These are phyloP conservation scores for Claviceps pazoutovae DNA, from an alignment of 2,329 filamentous ascomycete genomes.

Conservation along the genomic window DNA sequence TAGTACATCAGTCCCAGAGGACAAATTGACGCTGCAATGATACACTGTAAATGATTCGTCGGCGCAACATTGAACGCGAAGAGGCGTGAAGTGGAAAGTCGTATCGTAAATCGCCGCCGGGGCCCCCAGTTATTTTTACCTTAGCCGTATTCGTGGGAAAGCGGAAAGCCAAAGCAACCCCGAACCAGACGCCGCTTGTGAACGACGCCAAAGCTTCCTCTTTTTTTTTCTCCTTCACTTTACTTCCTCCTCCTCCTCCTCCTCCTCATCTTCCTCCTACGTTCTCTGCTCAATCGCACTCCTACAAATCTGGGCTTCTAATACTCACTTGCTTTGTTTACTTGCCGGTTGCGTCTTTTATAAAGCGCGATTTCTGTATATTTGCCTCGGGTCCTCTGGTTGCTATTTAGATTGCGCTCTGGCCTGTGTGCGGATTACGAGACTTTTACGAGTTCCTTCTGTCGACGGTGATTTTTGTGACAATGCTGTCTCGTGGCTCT, in stretches of 20 bases:
- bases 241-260: neutral
- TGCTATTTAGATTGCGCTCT: too few relatives aligned
- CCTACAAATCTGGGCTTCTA: too few relatives aligned
- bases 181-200: neutral
- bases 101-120: neutral
- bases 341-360: neutral
- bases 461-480: conserved; percentile 12
- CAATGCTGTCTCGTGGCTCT: conserved; percentile 47
- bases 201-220: conserved; percentile 1
- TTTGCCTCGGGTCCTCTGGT: too few relatives aligned
- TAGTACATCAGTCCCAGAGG: too few relatives aligned
- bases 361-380: too few relatives aligned
- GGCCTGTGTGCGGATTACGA: too few relatives aligned
- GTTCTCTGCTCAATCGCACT: neutral
- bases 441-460: neutral
- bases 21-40: too few relatives aligned
- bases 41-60: too few relatives aligned
- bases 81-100: too few relatives aligned
- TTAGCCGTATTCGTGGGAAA: neutral
- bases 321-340: neutral
- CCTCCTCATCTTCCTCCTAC: neutral
- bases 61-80: too few relatives aligned
- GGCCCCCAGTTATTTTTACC: neutral
- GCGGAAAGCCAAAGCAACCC: neutral
- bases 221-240: neutral